phyloP scores from a whole-genome alignment of 164 flowering plant species.

The Vitis rupestris region DNA sequence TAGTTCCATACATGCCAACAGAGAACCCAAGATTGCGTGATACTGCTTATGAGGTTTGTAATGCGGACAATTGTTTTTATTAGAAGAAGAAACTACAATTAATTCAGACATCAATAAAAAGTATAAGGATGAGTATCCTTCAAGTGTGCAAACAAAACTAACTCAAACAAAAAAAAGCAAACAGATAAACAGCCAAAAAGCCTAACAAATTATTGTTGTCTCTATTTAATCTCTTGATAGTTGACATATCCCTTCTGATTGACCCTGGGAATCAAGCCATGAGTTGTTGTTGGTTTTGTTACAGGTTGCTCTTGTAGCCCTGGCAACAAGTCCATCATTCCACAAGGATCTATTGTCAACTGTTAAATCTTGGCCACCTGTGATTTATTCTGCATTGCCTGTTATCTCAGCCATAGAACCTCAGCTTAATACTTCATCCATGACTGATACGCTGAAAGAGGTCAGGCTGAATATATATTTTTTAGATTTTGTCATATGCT shows the following conservation, averaged over 20 bases:
- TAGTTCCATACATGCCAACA: constrained; percentile 92
- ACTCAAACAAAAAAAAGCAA: too few relatives aligned
- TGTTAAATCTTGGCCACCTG: constrained; percentile 90
- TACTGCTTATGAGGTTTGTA: constrained; percentile 92
- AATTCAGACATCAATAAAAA: too few relatives aligned
- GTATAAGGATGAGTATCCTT: too few relatives aligned
- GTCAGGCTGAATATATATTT: constrained; percentile 26
- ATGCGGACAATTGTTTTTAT: neutral
- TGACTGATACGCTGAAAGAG: constrained; percentile 91
- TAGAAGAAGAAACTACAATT: too few relatives aligned
- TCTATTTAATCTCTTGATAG: neutral
- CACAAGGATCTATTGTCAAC: constrained; percentile 84
- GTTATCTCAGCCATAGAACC: constrained; percentile 94
- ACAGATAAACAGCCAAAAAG: too few relatives aligned
- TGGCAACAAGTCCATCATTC: constrained; percentile 83
- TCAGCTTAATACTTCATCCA: constrained; percentile 83
- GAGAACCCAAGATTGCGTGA: constrained; percentile 86
- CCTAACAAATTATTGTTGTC: too few relatives aligned
- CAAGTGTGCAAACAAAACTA: too few relatives aligned
- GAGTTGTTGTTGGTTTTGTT: constrained; percentile 11
- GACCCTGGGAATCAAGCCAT: neutral
- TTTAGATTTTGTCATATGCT: neutral
- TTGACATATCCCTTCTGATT: neutral
- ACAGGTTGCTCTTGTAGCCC: constrained; percentile 92
- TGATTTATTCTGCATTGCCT: constrained; percentile 76